A percentile compares a stretch with the other conserved stretches of the same genome.
Conservation (phyloP, 177 flowering plant genomes). For the Telopea speciosissima region DNA sequence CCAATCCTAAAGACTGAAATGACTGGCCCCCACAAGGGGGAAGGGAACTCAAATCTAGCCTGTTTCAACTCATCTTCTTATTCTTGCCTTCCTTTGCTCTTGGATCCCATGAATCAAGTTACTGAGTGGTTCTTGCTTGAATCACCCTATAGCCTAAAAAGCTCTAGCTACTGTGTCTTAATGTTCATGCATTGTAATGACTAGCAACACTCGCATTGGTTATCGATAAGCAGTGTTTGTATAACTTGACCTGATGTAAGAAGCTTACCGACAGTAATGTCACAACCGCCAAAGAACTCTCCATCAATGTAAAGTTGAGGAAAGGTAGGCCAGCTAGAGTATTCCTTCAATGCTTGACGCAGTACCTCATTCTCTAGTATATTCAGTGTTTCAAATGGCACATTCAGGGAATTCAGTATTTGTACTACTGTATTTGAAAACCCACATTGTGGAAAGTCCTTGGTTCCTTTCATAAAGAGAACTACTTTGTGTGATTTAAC, state of each 20-base stretch:
- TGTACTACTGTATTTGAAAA: constrained; percentile 80
- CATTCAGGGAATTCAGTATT: constrained; percentile 65
- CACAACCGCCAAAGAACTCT: constrained; percentile 97
- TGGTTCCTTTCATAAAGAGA: constrained; percentile 95
- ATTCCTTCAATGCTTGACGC: constrained; percentile 85
- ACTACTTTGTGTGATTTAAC: constrained; percentile 73
- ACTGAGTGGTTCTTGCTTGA: background rate
- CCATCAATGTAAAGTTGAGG: constrained; percentile 94
- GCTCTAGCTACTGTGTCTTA: background rate
- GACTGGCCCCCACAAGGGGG: no score
- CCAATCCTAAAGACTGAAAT: no score
- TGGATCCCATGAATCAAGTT: background rate
- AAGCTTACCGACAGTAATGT: constrained; percentile 78
- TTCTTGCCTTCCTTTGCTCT: no score
- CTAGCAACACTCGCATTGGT: background rate
- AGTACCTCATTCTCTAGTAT: constrained; percentile 83
- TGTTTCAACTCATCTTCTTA: no score
- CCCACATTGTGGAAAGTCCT: constrained; percentile 93
- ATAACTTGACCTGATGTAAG: background rate
- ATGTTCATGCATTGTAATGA: background rate
- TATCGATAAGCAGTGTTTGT: background rate
- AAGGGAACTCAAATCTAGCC: no score
- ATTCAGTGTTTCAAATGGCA: constrained; percentile 77
- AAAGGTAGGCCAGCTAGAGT: constrained; percentile 94
- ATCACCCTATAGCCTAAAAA: background rate